These are phyloP conservation scores for Trichoderma afroharzianum DNA, from an alignment of 2,329 filamentous ascomycete genomes.

Conservation along the genomic window DNA sequence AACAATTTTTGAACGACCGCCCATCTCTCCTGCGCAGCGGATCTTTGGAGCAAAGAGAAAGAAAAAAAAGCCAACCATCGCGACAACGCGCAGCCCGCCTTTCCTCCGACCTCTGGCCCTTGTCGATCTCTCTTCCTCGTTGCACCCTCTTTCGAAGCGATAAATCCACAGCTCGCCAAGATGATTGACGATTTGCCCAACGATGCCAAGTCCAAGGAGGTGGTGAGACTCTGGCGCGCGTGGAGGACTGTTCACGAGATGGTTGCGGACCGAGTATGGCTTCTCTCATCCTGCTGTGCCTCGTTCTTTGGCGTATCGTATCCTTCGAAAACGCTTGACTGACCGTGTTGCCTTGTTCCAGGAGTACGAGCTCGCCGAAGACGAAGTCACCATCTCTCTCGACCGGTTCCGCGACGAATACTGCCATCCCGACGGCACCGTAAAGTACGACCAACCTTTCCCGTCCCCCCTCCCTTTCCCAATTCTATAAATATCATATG, in stretches of 20 bases:
- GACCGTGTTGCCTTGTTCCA: conserved; percentile 34
- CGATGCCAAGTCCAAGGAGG: conserved; percentile 49
- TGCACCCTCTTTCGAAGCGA: neutral
- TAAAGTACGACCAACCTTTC: conserved; percentile 58
- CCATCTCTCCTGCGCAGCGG: neutral
- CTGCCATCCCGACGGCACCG: conserved; percentile 66
- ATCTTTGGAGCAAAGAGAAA: neutral
- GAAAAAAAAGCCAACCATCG: neutral
- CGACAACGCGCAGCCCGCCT: neutral
- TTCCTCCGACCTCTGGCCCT: neutral
- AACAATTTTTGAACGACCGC: conserved; percentile 19
- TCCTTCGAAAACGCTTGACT: neutral
- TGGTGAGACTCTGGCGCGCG: conserved; percentile 81
- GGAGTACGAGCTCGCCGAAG: conserved; percentile 90
- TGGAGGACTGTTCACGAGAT: conserved; percentile 94
- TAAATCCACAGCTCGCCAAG: neutral
- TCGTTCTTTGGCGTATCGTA: neutral
- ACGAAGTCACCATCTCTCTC: conserved; percentile 82
- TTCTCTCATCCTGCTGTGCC: neutral
- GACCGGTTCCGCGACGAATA: conserved; percentile 75
- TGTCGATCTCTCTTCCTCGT: neutral
- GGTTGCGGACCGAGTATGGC: conserved; percentile 78
- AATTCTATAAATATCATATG: neutral
- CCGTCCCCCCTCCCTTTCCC: neutral
- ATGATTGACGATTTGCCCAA: conserved; percentile 46